Percentiles rank a stretch among this genome's conserved stretches.
phyloP scores from a whole-genome alignment of 2,329 filamentous ascomycete genomes.

The Neofusicoccum umdonicola region DNA sequence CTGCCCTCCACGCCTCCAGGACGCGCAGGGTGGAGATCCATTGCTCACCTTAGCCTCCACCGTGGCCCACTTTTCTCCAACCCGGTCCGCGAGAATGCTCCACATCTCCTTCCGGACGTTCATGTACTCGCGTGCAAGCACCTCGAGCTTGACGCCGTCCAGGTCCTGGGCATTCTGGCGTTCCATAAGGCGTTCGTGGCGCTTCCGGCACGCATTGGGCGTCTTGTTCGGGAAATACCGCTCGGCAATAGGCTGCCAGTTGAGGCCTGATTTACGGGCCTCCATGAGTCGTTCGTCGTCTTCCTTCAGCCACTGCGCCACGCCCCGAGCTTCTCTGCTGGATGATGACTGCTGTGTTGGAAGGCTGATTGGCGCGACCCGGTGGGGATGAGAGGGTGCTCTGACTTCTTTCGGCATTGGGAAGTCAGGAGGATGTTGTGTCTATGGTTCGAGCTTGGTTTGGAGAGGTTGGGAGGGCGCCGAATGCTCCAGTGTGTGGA shows the following conservation, averaged over 20 bases:
- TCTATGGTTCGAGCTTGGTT: neutral
- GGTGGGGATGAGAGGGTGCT: constrained; percentile 27
- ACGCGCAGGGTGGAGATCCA: neutral
- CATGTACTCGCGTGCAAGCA: constrained; percentile 76
- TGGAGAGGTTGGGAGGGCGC: neutral
- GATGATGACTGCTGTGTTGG: constrained; percentile 29
- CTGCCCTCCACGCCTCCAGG: no score
- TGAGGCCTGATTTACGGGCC: constrained; percentile 71
- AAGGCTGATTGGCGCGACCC: constrained; percentile 31
- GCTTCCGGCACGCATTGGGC: constrained; percentile 82
- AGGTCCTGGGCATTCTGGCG: constrained; percentile 71
- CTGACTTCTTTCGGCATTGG: constrained; percentile 47
- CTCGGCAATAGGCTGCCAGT: constrained; percentile 78
- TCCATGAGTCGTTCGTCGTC: constrained; percentile 73
- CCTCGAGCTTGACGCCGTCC: constrained; percentile 72
- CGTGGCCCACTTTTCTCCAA: constrained; percentile 58
- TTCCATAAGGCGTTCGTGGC: constrained; percentile 81
- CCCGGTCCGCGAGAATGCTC: constrained; percentile 65
- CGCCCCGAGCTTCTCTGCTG: constrained; percentile 31
- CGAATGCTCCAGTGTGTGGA: neutral
- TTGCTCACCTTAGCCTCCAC: constrained; percentile 76
- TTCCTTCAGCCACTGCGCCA: constrained; percentile 62
- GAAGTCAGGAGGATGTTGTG: neutral
- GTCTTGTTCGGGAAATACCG: constrained; percentile 74
- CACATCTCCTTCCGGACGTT: constrained; percentile 77